A percentile compares a stretch with the other conserved stretches of the same genome.
Evolutionary conservation across 352 stramenopile species (phyloP).

Genomic region (Phytophthora europaea): DNA sequence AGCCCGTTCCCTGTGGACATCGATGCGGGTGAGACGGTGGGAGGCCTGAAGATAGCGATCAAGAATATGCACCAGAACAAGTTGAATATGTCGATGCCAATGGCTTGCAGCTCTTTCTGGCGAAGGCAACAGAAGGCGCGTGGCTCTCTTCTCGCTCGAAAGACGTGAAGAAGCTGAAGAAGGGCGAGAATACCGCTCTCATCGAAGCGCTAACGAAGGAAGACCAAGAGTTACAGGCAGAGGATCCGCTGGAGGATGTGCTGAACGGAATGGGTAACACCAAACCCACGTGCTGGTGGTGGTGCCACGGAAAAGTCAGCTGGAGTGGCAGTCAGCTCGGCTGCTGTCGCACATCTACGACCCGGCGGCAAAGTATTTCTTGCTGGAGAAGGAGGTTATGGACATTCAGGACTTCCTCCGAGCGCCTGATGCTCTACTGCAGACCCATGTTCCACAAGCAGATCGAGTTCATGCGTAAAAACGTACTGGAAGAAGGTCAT

Average conservation of each 20-base stretch:
- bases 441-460: neutral
- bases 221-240: conserved; percentile 5
- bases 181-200: too few species aligned
- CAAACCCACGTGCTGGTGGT: neutral
- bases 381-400: conserved; percentile 3
- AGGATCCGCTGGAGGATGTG: neutral
- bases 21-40: too few species aligned
- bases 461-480: neutral
- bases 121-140: too few species aligned
- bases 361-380: neutral
- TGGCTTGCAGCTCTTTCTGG: too few species aligned
- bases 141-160: too few species aligned
- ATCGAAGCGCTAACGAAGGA: conserved; percentile 1
- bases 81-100: too few species aligned
- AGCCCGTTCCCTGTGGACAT: too few species aligned
- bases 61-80: too few species aligned
- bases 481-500: conserved; percentile 1
- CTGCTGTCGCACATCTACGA: neutral
- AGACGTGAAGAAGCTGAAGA: too few species aligned
- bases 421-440: too few species aligned
- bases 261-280: too few species aligned
- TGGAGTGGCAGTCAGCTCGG: neutral
- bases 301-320: neutral
- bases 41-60: too few species aligned
- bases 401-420: conserved; percentile 5